Evolutionary conservation across 139 green algal genomes (phyloP).

Genomic region (Diplosphaera chodatii): DNA sequence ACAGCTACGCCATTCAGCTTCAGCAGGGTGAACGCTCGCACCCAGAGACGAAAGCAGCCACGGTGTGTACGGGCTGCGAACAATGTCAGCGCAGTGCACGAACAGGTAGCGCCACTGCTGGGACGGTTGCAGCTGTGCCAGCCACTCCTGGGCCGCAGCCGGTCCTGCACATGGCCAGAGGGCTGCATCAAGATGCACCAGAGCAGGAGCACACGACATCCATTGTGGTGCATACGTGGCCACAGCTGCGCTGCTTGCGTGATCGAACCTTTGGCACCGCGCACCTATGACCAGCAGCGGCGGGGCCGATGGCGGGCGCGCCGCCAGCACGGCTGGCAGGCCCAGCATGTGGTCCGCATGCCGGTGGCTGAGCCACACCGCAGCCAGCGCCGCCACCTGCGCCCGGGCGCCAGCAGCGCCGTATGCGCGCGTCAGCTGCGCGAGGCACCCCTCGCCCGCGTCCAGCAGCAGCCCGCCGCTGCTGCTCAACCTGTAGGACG

Average conservation of each 20-base stretch:
- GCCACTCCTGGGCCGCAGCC: constrained; percentile 38
- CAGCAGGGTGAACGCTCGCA: too few relatives aligned
- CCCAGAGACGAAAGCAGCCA: neutral
- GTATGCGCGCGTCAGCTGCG: constrained; percentile 39
- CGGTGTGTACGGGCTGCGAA: neutral
- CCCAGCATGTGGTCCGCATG: constrained; percentile 76
- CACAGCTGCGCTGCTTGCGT: too few relatives aligned
- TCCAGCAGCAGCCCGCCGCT: constrained; percentile 61
- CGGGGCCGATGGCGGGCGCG: constrained; percentile 16
- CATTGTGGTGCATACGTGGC: too few relatives aligned
- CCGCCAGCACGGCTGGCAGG: constrained; percentile 41
- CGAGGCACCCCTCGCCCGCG: constrained; percentile 65
- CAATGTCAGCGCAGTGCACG: constrained; percentile 44
- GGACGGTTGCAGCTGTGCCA: constrained; percentile 18
- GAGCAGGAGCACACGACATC: too few relatives aligned
- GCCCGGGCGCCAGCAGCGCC: constrained; percentile 18
- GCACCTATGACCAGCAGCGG: constrained; percentile 38
- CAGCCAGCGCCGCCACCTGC: constrained; percentile 46
- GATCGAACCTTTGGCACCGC: too few relatives aligned
- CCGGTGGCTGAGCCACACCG: constrained; percentile 80
- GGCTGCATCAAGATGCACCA: too few relatives aligned
- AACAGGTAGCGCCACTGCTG: constrained; percentile 41
- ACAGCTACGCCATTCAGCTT: too few relatives aligned
- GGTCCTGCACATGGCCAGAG: constrained; percentile 55
- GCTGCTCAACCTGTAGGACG: constrained; percentile 21